Evolutionary conservation across 1,284 basidiomycete genomes (phyloP).

Genomic region (Marasmius fiardii): DNA sequence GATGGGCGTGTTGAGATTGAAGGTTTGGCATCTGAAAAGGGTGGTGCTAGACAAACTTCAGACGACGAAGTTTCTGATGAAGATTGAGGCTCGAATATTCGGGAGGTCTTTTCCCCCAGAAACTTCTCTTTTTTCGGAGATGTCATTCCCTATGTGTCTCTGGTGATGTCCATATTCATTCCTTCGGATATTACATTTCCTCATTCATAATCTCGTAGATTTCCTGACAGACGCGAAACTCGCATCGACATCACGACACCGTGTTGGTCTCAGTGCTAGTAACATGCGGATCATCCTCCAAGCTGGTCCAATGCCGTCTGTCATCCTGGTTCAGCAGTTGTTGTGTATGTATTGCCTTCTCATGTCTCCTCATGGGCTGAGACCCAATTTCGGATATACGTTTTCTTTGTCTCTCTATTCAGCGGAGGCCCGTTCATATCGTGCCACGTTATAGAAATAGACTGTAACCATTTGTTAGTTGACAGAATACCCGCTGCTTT

Average conservation of each 20-base stretch:
- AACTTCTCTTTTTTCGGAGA: background rate
- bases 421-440: background rate
- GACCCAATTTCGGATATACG: too few relatives aligned
- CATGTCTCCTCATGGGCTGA: background rate
- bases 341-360: background rate
- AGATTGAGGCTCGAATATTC: constrained; percentile 4
- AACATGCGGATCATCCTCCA: background rate
- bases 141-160: background rate
- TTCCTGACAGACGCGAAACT: background rate
- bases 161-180: background rate
- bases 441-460: background rate
- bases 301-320: background rate
- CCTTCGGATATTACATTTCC: background rate
- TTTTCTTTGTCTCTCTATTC: background rate
- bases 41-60: constrained; percentile 22
- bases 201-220: background rate
- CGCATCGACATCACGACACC: background rate
- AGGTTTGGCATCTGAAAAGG: constrained; percentile 45
- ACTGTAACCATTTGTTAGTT: background rate
- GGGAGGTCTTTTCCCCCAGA: background rate
- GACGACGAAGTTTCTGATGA: constrained; percentile 29
- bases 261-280: too few relatives aligned
- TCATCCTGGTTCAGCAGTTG: background rate
- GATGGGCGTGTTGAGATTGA: constrained; percentile 58
- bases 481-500: background rate